Percentiles rank a stretch among this genome's conserved stretches.
phyloP scores from a whole-genome alignment of 495 filamentous ascomycete genomes.

The Neurospora intermedia region DNA sequence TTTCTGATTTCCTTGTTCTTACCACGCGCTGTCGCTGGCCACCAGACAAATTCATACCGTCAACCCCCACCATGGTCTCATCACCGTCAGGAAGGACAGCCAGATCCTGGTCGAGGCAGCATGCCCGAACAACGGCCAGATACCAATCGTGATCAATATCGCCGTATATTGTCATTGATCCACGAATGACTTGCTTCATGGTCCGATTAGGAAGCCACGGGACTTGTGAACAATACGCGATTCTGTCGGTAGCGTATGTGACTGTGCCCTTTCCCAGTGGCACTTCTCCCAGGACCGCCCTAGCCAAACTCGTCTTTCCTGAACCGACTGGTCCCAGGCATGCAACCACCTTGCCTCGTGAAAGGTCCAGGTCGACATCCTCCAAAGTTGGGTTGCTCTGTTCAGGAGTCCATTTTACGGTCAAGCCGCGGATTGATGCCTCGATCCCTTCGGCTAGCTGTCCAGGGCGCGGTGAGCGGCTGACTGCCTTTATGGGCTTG shows the following conservation, averaged over 20 bases:
- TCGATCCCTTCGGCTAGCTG: background rate
- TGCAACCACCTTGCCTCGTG: slow-evolving; percentile 2
- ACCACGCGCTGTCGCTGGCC: slow-evolving; percentile 51
- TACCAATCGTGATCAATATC: slow-evolving; percentile 46
- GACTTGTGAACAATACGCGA: slow-evolving; percentile 33
- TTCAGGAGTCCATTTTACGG: slow-evolving; percentile 1
- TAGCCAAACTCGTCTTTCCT: slow-evolving; percentile 47
- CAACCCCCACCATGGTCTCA: slow-evolving; percentile 46
- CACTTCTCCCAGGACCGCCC: slow-evolving; percentile 43
- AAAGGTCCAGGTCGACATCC: slow-evolving; percentile 5
- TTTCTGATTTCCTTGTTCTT: background rate
- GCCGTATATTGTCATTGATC: slow-evolving; percentile 21
- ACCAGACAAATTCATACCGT: slow-evolving; percentile 49
- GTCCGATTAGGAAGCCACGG: slow-evolving; percentile 48
- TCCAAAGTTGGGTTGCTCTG: slow-evolving; percentile 2
- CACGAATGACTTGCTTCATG: slow-evolving; percentile 38
- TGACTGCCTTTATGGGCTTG: background rate
- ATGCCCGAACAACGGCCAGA: slow-evolving; percentile 40
- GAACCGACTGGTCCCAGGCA: slow-evolving; percentile 38
- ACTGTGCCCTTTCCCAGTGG: slow-evolving; percentile 34
- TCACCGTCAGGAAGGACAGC: slow-evolving; percentile 43
- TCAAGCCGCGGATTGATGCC: slow-evolving; percentile 10
- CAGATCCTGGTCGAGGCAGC: slow-evolving; percentile 46
- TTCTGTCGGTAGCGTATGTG: slow-evolving; percentile 7
- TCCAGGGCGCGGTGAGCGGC: background rate